These are phyloP conservation scores for Fonsecaea monophora DNA, from an alignment of 2,329 filamentous ascomycete species.

Conservation along the genomic window DNA sequence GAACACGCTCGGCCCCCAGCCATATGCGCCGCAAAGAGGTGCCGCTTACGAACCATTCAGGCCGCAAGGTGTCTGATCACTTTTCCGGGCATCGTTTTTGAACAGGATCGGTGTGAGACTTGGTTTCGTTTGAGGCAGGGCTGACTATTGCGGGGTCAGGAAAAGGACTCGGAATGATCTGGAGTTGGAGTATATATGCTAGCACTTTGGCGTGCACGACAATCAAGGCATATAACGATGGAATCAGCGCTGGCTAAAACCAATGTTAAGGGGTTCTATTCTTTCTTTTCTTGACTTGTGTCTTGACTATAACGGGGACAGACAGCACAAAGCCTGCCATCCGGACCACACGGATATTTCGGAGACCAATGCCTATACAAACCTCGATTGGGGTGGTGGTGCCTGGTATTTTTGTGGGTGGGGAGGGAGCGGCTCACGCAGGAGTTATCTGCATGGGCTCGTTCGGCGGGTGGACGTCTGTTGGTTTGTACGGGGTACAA, in stretches of 20 bases:
- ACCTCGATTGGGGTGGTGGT: too few relatives aligned
- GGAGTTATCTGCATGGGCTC: too few relatives aligned
- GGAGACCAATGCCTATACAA: too few relatives aligned
- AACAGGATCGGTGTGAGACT: not conserved
- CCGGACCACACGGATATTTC: too few relatives aligned
- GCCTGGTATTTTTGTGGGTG: too few relatives aligned
- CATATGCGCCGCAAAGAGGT: constrained; percentile 23
- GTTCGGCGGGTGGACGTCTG: too few relatives aligned
- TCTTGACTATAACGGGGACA: too few relatives aligned
- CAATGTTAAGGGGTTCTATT: not conserved
- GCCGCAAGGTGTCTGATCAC: constrained; percentile 27
- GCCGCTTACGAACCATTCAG: constrained; percentile 38
- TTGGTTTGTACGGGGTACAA: too few relatives aligned
- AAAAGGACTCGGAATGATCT: not conserved
- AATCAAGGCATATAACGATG: not conserved
- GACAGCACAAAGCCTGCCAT: too few relatives aligned
- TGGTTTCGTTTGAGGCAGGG: not conserved
- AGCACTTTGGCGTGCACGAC: not conserved
- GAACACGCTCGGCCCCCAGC: constrained; percentile 25
- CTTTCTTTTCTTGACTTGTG: too few relatives aligned
- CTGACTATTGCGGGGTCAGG: not conserved
- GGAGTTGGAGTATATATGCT: constrained; percentile 1
- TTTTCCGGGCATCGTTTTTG: not conserved
- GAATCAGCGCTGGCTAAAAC: not conserved
- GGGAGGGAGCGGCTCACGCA: too few relatives aligned